A percentile compares a stretch with the other conserved stretches of the same genome.
phyloP scores from a whole-genome alignment of 768 basidiomycete genomes.

The Suillus variegatus region DNA sequence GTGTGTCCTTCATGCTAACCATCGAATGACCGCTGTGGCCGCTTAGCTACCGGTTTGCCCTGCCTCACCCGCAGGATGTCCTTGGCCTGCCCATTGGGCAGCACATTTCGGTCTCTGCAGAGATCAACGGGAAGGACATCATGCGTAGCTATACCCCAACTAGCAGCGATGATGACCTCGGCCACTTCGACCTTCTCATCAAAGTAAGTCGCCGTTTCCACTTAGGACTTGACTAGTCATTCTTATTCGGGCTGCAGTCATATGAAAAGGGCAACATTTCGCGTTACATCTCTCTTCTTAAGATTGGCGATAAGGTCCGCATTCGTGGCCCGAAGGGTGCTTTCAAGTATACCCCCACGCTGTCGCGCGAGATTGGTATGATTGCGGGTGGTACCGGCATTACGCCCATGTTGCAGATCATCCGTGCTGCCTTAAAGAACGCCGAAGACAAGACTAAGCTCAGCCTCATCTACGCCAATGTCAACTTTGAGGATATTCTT shows the following conservation, averaged over 20 bases:
- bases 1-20: conserved; percentile 5
- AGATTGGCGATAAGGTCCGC: conserved; percentile 83
- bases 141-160: conserved; percentile 95
- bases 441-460: conserved; percentile 82
- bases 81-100: conserved; percentile 96
- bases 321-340: conserved; percentile 97
- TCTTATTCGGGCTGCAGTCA: conserved; percentile 48
- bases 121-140: conserved; percentile 89
- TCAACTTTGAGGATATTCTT: conserved; percentile 89
- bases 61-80: conserved; percentile 71
- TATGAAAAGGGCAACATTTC: conserved; percentile 99
- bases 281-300: conserved; percentile 75
- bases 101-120: conserved; percentile 90
- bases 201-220: conserved; percentile 57
- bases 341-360: conserved; percentile 77
- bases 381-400: conserved; percentile 99
- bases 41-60: conserved; percentile 85
- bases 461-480: conserved; percentile 95
- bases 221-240: neutral
- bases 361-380: conserved; percentile 87
- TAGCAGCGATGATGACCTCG: conserved; percentile 88
- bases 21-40: neutral
- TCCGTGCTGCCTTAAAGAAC: conserved; percentile 90
- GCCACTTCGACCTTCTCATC: conserved; percentile 94
- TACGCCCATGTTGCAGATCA: conserved; percentile 98